Evolutionary conservation across 148 eudicot species (phyloP).

Genomic region (Rhododendron williamsianum): DNA sequence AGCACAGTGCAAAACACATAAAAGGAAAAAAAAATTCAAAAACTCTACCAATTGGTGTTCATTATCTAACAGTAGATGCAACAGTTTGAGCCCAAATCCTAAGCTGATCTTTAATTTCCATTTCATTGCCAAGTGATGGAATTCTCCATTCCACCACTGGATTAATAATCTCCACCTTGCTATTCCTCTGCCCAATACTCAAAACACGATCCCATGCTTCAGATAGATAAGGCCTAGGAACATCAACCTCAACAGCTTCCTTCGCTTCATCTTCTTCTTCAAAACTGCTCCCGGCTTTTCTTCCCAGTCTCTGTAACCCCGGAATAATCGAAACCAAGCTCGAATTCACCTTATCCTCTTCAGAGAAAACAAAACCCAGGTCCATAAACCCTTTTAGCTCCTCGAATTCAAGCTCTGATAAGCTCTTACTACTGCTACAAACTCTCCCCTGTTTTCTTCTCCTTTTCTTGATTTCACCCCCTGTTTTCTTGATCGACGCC

Average conservation of each 20-base stretch:
- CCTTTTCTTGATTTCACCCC: not conserved
- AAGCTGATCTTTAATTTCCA: constrained; percentile 38
- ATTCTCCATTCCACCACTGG: constrained; percentile 30
- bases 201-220: constrained; percentile 31
- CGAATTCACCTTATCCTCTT: constrained; percentile 34
- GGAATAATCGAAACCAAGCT: constrained; percentile 40
- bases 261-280: not conserved
- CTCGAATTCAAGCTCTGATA: constrained; percentile 43
- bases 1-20: not conserved
- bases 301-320: constrained; percentile 41
- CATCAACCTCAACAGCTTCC: not conserved
- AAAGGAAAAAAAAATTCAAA: not conserved
- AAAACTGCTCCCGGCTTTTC: not conserved
- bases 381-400: constrained; percentile 55
- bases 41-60: not conserved
- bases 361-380: constrained; percentile 46
- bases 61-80: constrained; percentile 29
- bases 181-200: not conserved
- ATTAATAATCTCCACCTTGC: constrained; percentile 11
- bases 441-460: constrained; percentile 17
- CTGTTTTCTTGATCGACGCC: not conserved
- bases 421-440: constrained; percentile 25
- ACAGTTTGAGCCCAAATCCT: constrained; percentile 49
- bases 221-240: constrained; percentile 39
- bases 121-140: constrained; percentile 24